Percentiles rank a stretch among this genome's conserved stretches.
Evolutionary conservation across 2,329 filamentous ascomycete species (phyloP).

Genomic region (Hymenoscyphus fructigenus): DNA sequence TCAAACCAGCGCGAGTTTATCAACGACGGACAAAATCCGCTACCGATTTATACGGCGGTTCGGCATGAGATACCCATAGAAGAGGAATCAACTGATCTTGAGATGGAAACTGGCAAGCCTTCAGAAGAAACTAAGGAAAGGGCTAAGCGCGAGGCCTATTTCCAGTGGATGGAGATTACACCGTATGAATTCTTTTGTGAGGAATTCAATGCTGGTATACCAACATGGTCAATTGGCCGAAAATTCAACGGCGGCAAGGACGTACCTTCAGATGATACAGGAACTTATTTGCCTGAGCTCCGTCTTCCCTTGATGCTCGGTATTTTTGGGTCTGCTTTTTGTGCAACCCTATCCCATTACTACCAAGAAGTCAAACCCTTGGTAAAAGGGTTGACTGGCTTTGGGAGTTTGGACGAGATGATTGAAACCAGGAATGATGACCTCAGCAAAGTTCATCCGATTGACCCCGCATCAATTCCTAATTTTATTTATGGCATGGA

Average conservation of each 20-base stretch:
- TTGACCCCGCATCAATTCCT: constrained; percentile 86
- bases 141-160: constrained; percentile 74
- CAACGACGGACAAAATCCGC: constrained; percentile 73
- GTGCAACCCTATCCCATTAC: constrained; percentile 92
- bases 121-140: constrained; percentile 51
- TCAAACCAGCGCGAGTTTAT: constrained; percentile 81
- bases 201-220: constrained; percentile 86
- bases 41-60: constrained; percentile 95
- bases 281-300: constrained; percentile 75
- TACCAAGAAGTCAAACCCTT: constrained; percentile 91
- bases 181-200: constrained; percentile 96
- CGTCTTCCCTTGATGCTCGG: constrained; percentile 83
- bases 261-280: constrained; percentile 62
- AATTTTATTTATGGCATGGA: constrained; percentile 87
- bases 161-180: constrained; percentile 96
- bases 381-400: constrained; percentile 71
- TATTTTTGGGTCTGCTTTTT: constrained; percentile 96
- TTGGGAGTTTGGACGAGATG: constrained; percentile 75
- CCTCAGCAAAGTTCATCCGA: constrained; percentile 87
- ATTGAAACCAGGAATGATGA: constrained; percentile 82
- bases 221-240: constrained; percentile 88
- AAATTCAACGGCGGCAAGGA: constrained; percentile 73
- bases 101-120: constrained; percentile 36
- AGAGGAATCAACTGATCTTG: constrained; percentile 42
- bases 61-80: constrained; percentile 86